phyloP scores from a whole-genome alignment of 371 early-diverging fungal species.

The Saksenaea vasiformis region DNA sequence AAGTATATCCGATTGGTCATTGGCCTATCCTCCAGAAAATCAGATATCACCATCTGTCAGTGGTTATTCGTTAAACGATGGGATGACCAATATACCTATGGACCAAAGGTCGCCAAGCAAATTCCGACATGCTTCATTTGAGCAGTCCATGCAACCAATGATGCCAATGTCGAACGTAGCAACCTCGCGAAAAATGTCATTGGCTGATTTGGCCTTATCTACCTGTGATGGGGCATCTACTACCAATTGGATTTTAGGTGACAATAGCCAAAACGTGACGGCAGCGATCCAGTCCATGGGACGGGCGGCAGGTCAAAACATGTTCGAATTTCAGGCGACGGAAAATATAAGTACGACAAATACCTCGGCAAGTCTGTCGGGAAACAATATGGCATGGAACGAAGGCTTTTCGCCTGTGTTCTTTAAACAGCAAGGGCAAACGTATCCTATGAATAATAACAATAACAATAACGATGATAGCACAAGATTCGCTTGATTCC shows the following conservation, averaged over 20 bases:
- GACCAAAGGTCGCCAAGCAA: neutral
- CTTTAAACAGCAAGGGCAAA: neutral
- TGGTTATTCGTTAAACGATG: neutral
- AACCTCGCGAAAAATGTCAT: constrained; percentile 16
- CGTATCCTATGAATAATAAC: neutral
- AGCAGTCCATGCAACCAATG: neutral
- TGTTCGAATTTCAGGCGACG: neutral
- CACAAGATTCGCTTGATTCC: neutral
- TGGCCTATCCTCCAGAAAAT: neutral
- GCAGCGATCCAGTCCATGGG: constrained; percentile 20
- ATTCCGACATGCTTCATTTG: neutral
- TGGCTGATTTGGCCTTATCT: constrained; percentile 23
- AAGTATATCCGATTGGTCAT: neutral
- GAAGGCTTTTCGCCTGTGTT: neutral
- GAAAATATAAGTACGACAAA: neutral
- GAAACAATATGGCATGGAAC: neutral
- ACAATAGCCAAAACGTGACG: constrained; percentile 21
- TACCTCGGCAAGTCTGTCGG: neutral
- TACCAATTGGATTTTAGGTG: constrained; percentile 23
- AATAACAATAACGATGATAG: neutral
- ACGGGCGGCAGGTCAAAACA: constrained; percentile 1
- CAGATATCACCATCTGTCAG: neutral
- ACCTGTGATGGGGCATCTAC: constrained; percentile 26
- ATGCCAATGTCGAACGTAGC: neutral
- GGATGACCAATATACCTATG: neutral